A percentile compares a stretch with the other conserved stretches of the same genome.
These are phyloP conservation scores for Cucumis hystrix DNA, from an alignment of 306 rosid species.

Conservation along the genomic window DNA sequence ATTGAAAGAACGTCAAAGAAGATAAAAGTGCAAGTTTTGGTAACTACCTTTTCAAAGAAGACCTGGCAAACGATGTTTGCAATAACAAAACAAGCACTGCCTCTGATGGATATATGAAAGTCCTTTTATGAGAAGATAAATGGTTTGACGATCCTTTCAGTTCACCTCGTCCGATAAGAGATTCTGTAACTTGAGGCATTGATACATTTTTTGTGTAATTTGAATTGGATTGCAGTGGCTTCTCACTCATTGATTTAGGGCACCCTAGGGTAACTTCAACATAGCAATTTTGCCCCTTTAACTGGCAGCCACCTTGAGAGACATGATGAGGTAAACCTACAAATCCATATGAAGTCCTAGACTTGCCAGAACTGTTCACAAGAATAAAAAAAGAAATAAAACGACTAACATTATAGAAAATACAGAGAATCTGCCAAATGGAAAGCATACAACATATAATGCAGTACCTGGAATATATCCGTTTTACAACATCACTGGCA, in stretches of 20 bases:
- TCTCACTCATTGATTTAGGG: conserved; percentile 48
- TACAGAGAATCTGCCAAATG: background rate
- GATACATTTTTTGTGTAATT: conserved; percentile 29
- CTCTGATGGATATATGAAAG: conserved; percentile 81
- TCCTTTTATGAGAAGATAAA: conserved; percentile 42
- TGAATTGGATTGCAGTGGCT: conserved; percentile 29
- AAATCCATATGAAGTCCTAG: conserved; percentile 56
- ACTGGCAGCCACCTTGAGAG: conserved; percentile 78
- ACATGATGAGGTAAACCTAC: conserved; percentile 65
- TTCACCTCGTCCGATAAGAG: conserved; percentile 55
- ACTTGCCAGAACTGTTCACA: conserved; percentile 54
- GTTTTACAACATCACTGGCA: conserved; percentile 85
- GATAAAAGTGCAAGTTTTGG: background rate
- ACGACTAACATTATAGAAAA: background rate
- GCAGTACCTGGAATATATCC: conserved; percentile 63
- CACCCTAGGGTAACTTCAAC: conserved; percentile 87
- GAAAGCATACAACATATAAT: background rate
- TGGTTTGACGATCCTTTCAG: conserved; percentile 48
- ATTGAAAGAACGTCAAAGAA: background rate
- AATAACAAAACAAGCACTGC: conserved; percentile 80
- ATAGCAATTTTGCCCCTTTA: conserved; percentile 71
- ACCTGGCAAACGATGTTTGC: conserved; percentile 63
- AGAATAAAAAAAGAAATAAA: background rate
- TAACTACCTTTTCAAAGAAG: conserved; percentile 72
- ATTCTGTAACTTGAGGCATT: conserved; percentile 40